Evolutionary conservation across 176 grass and related monocot genomes (phyloP).

Genomic region (Eleusine coracana): DNA sequence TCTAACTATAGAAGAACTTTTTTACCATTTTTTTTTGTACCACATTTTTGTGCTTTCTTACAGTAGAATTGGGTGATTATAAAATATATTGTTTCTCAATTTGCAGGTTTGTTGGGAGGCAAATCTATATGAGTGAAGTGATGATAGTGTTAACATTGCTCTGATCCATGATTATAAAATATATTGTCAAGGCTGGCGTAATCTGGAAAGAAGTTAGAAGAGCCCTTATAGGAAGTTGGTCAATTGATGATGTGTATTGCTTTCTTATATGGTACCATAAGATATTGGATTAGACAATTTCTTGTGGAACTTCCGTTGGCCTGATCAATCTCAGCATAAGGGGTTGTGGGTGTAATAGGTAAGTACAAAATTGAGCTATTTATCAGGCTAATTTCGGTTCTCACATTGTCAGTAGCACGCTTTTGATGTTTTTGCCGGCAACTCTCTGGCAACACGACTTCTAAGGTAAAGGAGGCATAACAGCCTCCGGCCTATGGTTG

Average conservation of each 20-base stretch:
- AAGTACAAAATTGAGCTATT: neutral
- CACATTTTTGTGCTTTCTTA: neutral
- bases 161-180: slow-evolving; percentile 30
- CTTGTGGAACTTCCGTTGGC: neutral
- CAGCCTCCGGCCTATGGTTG: neutral
- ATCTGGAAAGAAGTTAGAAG: slow-evolving; percentile 72
- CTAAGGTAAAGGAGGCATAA: neutral
- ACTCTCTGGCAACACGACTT: neutral
- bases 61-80: neutral
- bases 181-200: slow-evolving; percentile 52
- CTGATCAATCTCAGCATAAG: neutral
- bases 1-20: neutral
- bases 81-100: slow-evolving; percentile 2
- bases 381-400: neutral
- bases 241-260: neutral
- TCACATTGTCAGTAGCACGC: neutral
- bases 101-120: slow-evolving; percentile 72
- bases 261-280: neutral
- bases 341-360: neutral
- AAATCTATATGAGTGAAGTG: slow-evolving; percentile 63
- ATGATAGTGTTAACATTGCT: slow-evolving; percentile 68
- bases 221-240: slow-evolving; percentile 23
- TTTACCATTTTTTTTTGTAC: neutral
- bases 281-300: neutral
- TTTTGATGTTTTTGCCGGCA: neutral